These are phyloP conservation scores for Myriosclerotinia duriaeana DNA, from an alignment of 2,329 filamentous ascomycete genomes.

Conservation along the genomic window DNA sequence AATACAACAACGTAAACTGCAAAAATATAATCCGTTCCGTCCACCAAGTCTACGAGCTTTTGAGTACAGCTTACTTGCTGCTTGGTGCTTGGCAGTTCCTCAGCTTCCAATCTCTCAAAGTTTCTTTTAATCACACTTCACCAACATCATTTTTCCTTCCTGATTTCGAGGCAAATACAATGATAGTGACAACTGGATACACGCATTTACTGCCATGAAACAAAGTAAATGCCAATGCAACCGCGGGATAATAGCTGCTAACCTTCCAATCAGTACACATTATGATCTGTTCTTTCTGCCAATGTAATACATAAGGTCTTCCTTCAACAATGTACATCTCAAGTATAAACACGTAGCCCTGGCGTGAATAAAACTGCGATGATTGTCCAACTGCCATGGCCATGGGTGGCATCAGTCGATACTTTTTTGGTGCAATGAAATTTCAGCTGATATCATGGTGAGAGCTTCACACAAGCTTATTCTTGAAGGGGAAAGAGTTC, in stretches of 20 bases:
- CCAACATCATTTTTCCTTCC: no score
- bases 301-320: not conserved
- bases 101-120: not conserved
- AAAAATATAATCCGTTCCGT: slow-evolving; percentile 6
- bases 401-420: no score
- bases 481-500: not conserved
- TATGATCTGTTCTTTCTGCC: not conserved
- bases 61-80: not conserved
- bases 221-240: not conserved
- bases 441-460: not conserved
- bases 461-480: not conserved
- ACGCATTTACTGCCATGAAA: not conserved
- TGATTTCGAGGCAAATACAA: not conserved
- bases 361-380: not conserved
- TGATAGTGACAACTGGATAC: not conserved
- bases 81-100: slow-evolving; percentile 6
- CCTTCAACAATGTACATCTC: not conserved
- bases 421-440: not conserved
- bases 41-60: not conserved
- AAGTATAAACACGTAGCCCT: not conserved
- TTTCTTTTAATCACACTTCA: not conserved
- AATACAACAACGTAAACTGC: not conserved
- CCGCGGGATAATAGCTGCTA: not conserved
- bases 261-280: not conserved
- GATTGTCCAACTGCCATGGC: not conserved